Base-by-base conservation (phyloP, 108 stramenopile genomes). In the Nannochloropsis salina region DNA sequence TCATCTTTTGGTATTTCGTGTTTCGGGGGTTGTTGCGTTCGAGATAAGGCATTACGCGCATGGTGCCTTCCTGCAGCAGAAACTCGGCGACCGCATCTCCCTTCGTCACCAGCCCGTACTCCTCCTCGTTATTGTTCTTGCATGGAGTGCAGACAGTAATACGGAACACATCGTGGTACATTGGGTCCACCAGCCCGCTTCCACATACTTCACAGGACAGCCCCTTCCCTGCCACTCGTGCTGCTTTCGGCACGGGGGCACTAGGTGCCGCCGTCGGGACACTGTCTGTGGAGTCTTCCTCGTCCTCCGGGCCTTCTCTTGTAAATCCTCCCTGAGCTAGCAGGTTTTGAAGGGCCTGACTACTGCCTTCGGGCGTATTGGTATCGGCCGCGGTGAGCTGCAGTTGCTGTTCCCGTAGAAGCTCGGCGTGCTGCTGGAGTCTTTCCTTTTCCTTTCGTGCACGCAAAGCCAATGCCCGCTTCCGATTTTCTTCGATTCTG, bases 61-160 rank as follows among this genome's bases (percentile, higher is more conserved):
- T 74, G 20, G 61, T 74, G 20, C 61, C 61, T 74, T 74, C 61
- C n/a, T 74, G 61, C 61, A 74, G 8, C 61, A 74, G 61, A 74
- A 74, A 74, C n/a, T 74, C 61, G 61, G 61, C 61, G n/a, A 74
- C 61, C 2, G 61, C 61, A 74, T 74, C 61, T 6, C 61, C 61
- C 61, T 74, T 74, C 8, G 61, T 74, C 61, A 74, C n/a, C 4
- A 74, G 61, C 61, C 61, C 61, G n/a, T 74, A 74, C 8, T 74
- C 61, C 15, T 74, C 61, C 61, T 74, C 61, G 8, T 74, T n/a
- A n/a, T 74, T 74, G 61, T n/a, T 74, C 61, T 74, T 74, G 61
- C 61, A 74, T 6, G 61, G 61, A n/a, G 61, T n/a, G 2, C 61
- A 74, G 15, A 74, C 61, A n/a, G n/a, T 15, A n/a, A 74, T 74